Evolutionary conservation across 1,284 basidiomycete genomes (phyloP), one percentile per base, ranked within the genome.

Genomic region (Tausonia pullulans): DNA sequence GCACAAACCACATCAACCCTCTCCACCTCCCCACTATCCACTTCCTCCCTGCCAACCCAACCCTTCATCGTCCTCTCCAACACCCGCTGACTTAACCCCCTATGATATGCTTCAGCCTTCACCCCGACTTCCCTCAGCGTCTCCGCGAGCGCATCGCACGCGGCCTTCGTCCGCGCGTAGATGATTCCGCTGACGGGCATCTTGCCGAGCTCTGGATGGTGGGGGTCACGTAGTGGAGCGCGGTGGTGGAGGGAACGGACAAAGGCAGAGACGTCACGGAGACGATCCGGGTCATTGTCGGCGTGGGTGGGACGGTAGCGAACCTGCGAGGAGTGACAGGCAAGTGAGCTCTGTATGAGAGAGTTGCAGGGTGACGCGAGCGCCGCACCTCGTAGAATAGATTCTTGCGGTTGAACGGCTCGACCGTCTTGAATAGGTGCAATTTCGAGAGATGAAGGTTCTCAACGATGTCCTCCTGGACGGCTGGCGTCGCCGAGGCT

Each of bases 401-500:
- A 72, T 92, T 92, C 5, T 77, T 74, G 5, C 90, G 79, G 70
- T 92, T 91, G 75, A 90, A 88, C 0, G 88, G 87, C 71, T 90
- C 85, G 0, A 87, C 76, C 49, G 85, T 84, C 49, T 81, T 80
- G 68, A 80, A 84, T 0, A 90, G 77, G 46, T 80, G 77, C 3
- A 81, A 79, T 51, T 77, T 71, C 5, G 79, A 75, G 76, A 93
- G 83, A 60, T 80, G 79, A 7, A 93, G 78, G 62, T 79, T 86
- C 27, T 76, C 74, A 41, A 86, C 76, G 69, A 93, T 88, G 70
- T 90, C 87, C 13, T 78, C 75, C 67, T 87, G 84, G 6, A 91
- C 87, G 51, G 84, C 87, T 67, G 69, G 67, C 0, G 76, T 76
- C 3, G 76, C 76, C 0, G 76, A 78, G 9, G 76, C 76, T 2